A percentile compares a stretch with the other conserved stretches of the same genome.
These are phyloP conservation scores for Begonia loranthoides DNA, from an alignment of 306 rosid genomes.

Conservation along the genomic window DNA sequence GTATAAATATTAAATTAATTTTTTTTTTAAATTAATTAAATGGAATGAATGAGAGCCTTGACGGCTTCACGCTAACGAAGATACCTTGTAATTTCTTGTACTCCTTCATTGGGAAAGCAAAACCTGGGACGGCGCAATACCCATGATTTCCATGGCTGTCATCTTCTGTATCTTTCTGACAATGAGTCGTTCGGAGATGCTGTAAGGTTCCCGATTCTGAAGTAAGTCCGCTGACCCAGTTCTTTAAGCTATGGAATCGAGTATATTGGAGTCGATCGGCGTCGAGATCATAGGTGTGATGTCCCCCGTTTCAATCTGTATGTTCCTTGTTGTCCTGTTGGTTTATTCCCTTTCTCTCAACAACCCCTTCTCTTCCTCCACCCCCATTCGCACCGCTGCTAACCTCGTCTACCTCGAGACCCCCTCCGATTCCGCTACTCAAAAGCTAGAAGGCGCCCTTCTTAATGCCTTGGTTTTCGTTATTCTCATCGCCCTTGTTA, in stretches of 20 bases:
- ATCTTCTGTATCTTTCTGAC: too few relatives aligned
- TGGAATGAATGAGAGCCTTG: too few relatives aligned
- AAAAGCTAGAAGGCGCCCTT: slow-evolving; percentile 82
- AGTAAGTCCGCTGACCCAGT: too few relatives aligned
- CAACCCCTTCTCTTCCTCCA: slow-evolving; percentile 22
- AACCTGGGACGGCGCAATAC: too few relatives aligned
- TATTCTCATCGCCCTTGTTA: slow-evolving; percentile 52
- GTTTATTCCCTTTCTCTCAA: slow-evolving; percentile 65
- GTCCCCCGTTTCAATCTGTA: slow-evolving; percentile 94
- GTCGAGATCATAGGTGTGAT: slow-evolving; percentile 80
- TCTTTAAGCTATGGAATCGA: slow-evolving; percentile 44
- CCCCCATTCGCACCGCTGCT: slow-evolving; percentile 58
- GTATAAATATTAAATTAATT: too few relatives aligned
- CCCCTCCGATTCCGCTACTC: slow-evolving; percentile 57
- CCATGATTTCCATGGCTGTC: too few relatives aligned
- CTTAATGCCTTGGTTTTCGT: slow-evolving; percentile 84
- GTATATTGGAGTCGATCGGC: slow-evolving; percentile 71
- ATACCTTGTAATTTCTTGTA: too few relatives aligned
- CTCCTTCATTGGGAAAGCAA: too few relatives aligned
- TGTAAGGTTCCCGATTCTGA: too few relatives aligned
- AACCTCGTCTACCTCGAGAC: slow-evolving; percentile 75
- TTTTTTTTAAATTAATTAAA: too few relatives aligned
- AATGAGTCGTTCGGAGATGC: too few relatives aligned
- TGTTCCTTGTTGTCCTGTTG: slow-evolving; percentile 71
- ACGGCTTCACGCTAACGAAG: too few relatives aligned